Evolutionary conservation across 2,329 filamentous ascomycete genomes (phyloP).

Genomic region (Davidsoniella australis): DNA sequence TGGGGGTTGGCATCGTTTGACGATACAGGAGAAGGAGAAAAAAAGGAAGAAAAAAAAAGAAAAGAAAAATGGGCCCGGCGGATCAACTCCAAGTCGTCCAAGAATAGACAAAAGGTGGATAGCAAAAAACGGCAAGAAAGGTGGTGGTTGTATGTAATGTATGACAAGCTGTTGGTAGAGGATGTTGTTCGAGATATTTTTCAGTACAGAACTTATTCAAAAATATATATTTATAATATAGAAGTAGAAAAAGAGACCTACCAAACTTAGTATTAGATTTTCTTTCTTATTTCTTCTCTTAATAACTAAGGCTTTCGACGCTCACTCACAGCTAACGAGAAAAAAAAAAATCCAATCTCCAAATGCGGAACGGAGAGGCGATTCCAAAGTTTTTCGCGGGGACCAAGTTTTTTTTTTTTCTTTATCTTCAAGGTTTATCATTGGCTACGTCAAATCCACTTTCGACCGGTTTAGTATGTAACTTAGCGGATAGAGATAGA

Average conservation of each 20-base stretch:
- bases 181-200: too few species aligned
- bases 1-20: constrained; percentile 16
- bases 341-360: not conserved
- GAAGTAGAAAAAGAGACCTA: not conserved
- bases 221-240: not conserved
- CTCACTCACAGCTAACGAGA: not conserved
- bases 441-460: too few species aligned
- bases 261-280: not conserved
- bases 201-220: not conserved
- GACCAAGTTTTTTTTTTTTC: too few species aligned
- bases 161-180: too few species aligned
- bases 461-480: too few species aligned
- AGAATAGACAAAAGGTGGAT: not conserved
- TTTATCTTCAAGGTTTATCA: too few species aligned
- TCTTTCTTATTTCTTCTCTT: too few species aligned
- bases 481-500: too few species aligned
- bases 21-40: not conserved
- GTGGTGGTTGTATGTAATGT: too few species aligned
- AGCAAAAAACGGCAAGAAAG: not conserved
- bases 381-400: not conserved
- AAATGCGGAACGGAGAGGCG: not conserved
- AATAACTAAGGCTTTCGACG: not conserved
- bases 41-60: not conserved
- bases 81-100: not conserved
- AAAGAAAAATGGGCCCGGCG: not conserved